Evolutionary conservation across 495 filamentous ascomycete genomes (phyloP).

Genomic region (Filosporella fistucella): DNA sequence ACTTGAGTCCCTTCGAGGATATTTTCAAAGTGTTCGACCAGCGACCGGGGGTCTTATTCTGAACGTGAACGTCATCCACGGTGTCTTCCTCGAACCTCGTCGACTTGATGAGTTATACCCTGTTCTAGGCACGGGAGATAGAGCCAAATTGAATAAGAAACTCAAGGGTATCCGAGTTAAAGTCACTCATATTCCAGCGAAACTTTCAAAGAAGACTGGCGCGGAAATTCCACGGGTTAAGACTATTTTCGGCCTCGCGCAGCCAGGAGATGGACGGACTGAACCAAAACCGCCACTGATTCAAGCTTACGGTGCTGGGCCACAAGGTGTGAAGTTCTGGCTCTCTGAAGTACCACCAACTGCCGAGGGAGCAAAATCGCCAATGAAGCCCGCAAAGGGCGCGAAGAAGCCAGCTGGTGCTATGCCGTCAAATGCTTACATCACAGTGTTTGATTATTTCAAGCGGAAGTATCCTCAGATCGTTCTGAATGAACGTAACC

Average conservation of each 20-base stretch:
- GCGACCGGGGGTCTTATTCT: conserved; percentile 60
- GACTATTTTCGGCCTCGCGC: conserved; percentile 44
- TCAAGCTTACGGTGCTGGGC: conserved; percentile 34
- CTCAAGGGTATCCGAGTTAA: conserved; percentile 37
- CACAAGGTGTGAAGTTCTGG: conserved; percentile 47
- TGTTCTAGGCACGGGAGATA: conserved; percentile 12
- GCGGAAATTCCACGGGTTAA: conserved; percentile 32
- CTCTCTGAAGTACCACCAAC: conserved; percentile 14
- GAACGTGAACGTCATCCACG: conserved; percentile 52
- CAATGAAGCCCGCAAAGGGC: background rate
- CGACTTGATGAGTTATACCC: conserved; percentile 13
- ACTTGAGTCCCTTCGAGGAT: conserved; percentile 55
- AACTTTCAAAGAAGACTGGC: conserved; percentile 32
- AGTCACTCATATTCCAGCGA: conserved; percentile 37
- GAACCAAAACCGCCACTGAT: conserved; percentile 35
- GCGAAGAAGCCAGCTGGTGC: background rate
- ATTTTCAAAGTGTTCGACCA: conserved; percentile 61
- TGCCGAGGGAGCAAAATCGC: conserved; percentile 11
- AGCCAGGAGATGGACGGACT: conserved; percentile 18
- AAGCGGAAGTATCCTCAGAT: conserved; percentile 37
- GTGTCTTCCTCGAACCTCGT: conserved; percentile 35
- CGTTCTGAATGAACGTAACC: conserved; percentile 34
- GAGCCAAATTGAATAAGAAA: conserved; percentile 28
- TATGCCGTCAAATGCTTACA: conserved; percentile 26
- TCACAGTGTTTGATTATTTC: conserved; percentile 51